A percentile compares a stretch with the other conserved stretches of the same genome.
phyloP scores from a whole-genome alignment of 768 basidiomycete genomes.

The Pulveroboletus sp. region DNA sequence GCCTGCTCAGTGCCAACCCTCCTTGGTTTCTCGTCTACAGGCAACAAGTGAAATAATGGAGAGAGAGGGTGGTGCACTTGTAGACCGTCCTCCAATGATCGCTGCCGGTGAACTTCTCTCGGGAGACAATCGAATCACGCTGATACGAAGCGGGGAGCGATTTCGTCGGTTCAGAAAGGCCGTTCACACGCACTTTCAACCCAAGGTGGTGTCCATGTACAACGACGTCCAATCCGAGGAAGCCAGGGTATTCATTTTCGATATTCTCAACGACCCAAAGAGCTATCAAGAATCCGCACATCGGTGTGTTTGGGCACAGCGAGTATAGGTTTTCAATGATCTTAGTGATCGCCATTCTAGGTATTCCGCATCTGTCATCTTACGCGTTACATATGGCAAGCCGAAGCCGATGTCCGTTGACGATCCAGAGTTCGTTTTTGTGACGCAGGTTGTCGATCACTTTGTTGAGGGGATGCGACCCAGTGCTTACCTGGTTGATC shows the following conservation, averaged over 20 bases:
- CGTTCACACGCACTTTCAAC: conserved; percentile 49
- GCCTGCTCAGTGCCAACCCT: not conserved
- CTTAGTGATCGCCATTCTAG: conserved; percentile 12
- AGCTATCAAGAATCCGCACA: conserved; percentile 39
- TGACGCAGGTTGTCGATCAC: conserved; percentile 18
- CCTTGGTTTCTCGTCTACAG: conserved; percentile 17
- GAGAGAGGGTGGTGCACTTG: conserved; percentile 48
- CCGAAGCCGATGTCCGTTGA: conserved; percentile 13
- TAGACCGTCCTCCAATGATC: conserved; percentile 48
- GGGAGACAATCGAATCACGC: conserved; percentile 48
- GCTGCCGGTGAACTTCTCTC: conserved; percentile 52
- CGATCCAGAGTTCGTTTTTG: conserved; percentile 21
- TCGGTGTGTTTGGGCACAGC: conserved; percentile 38
- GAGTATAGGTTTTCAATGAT: not conserved
- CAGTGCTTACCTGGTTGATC: conserved; percentile 34
- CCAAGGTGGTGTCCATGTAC: conserved; percentile 43
- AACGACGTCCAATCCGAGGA: conserved; percentile 40
- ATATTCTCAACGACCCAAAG: conserved; percentile 31
- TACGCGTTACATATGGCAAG: conserved; percentile 26
- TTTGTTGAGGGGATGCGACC: conserved; percentile 30
- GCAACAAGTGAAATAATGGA: conserved; percentile 61
- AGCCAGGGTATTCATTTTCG: conserved; percentile 16
- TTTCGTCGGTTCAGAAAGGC: conserved; percentile 54
- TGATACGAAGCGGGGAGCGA: conserved; percentile 46
- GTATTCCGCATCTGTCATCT: conserved; percentile 22